phyloP scores from a whole-genome alignment of 1,284 basidiomycete species.

The Cutaneotrichosporon sp. region DNA sequence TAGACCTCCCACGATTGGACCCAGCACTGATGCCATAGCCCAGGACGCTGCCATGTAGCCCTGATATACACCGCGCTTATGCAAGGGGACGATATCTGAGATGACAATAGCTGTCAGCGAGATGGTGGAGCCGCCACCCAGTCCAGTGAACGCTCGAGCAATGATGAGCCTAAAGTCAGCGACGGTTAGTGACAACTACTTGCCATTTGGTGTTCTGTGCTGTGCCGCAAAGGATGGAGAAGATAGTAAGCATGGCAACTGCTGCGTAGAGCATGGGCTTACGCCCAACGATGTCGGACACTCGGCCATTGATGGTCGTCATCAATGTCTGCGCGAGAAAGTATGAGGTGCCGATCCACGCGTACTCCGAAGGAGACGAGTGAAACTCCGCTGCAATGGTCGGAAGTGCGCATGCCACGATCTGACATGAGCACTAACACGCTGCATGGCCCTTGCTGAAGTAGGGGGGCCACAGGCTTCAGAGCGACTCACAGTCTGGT shows the following conservation, averaged over 20 bases:
- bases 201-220: constrained; percentile 39
- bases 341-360: constrained; percentile 39
- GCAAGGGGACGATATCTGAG: constrained; percentile 42
- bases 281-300: constrained; percentile 42
- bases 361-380: constrained; percentile 31
- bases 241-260: constrained; percentile 37
- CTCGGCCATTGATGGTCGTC: constrained; percentile 39
- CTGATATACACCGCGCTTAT: constrained; percentile 46
- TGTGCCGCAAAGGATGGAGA: constrained; percentile 40
- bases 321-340: constrained; percentile 34
- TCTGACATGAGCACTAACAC: too few relatives aligned
- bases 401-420: constrained; percentile 36
- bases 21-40: constrained; percentile 46
- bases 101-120: constrained; percentile 17
- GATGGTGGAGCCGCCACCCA: constrained; percentile 42
- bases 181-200: too few relatives aligned
- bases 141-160: constrained; percentile 37
- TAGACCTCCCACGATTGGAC: constrained; percentile 48
- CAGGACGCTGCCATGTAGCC: constrained; percentile 48
- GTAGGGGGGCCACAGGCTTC: too few relatives aligned
- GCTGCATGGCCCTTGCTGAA: too few relatives aligned
- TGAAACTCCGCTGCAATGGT: constrained; percentile 29
- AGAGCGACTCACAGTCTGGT: too few relatives aligned
- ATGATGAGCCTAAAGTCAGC: too few relatives aligned
- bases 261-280: constrained; percentile 42